These are phyloP conservation scores for Hysterangium stoloniferum DNA, from an alignment of 768 basidiomycete genomes.

Conservation along the genomic window DNA sequence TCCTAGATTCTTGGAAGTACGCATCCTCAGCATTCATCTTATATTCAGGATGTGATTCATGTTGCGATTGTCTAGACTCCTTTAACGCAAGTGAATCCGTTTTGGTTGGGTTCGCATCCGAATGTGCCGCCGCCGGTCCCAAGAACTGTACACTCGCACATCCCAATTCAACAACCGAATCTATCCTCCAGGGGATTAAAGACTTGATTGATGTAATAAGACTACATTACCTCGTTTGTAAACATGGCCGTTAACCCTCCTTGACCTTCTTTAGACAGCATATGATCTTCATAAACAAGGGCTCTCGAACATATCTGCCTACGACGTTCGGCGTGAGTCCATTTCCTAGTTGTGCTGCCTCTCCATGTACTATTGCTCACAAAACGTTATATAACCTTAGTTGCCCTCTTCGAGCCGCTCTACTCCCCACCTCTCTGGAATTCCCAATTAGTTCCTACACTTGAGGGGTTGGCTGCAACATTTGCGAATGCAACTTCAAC, in stretches of 20 bases:
- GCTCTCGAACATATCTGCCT: not conserved
- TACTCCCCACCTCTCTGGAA: not conserved
- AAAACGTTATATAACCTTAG: not conserved
- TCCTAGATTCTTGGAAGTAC: too few relatives aligned
- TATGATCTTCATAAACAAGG: not conserved
- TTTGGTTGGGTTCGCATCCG: not conserved
- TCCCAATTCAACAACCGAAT: slow-evolving; percentile 12
- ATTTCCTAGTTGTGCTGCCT: too few relatives aligned
- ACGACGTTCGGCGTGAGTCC: slow-evolving; percentile 2
- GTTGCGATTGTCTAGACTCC: slow-evolving; percentile 1
- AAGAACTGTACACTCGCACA: slow-evolving; percentile 20
- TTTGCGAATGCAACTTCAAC: not conserved
- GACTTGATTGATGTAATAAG: slow-evolving; percentile 17
- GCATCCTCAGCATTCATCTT: too few relatives aligned
- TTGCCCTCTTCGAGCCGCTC: not conserved
- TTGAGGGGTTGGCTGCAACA: not conserved
- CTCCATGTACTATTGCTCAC: not conserved
- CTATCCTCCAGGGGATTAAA: slow-evolving; percentile 18
- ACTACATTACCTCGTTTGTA: slow-evolving; percentile 17
- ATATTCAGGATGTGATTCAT: too few relatives aligned
- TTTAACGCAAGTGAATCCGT: not conserved
- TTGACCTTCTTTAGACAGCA: slow-evolving; percentile 7
- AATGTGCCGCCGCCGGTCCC: slow-evolving; percentile 20
- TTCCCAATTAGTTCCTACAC: not conserved
- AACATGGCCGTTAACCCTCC: slow-evolving; percentile 19